Evolutionary conservation across 1,284 basidiomycete species (phyloP).

Genomic region (Veloboletus limbatus): DNA sequence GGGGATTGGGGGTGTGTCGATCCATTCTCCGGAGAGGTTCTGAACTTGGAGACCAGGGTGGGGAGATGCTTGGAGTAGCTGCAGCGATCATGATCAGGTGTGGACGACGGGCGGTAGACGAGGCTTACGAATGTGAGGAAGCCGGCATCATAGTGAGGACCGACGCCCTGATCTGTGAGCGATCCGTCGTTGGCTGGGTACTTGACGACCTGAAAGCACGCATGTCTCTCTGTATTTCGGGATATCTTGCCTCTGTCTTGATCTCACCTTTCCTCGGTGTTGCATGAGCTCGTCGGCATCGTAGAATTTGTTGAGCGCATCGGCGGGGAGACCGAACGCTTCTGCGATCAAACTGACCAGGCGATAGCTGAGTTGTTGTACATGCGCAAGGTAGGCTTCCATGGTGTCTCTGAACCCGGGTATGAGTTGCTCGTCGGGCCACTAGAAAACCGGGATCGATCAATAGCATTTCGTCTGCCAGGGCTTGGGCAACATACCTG

Average conservation of each 20-base stretch:
- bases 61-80: conserved; percentile 43
- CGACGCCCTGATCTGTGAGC: conserved; percentile 39
- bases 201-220: conserved; percentile 34
- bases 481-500: conserved; percentile 31
- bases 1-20: conserved; percentile 47
- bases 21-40: conserved; percentile 45
- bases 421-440: conserved; percentile 37
- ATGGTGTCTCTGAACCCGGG: conserved; percentile 37
- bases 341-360: conserved; percentile 31
- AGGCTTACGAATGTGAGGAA: conserved; percentile 40
- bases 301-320: conserved; percentile 33
- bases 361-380: conserved; percentile 28
- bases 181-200: conserved; percentile 36
- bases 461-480: neutral
- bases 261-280: conserved; percentile 32
- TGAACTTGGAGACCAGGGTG: conserved; percentile 44
- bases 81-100: neutral
- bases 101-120: neutral
- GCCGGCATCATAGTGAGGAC: conserved; percentile 41
- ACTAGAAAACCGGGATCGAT: conserved; percentile 26
- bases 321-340: conserved; percentile 30
- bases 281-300: conserved; percentile 33
- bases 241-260: neutral
- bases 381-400: conserved; percentile 27
- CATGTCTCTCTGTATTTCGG: neutral